These are phyloP conservation scores for Polygonum maritimum DNA, from an alignment of 148 eudicot genomes.

Conservation along the genomic window DNA sequence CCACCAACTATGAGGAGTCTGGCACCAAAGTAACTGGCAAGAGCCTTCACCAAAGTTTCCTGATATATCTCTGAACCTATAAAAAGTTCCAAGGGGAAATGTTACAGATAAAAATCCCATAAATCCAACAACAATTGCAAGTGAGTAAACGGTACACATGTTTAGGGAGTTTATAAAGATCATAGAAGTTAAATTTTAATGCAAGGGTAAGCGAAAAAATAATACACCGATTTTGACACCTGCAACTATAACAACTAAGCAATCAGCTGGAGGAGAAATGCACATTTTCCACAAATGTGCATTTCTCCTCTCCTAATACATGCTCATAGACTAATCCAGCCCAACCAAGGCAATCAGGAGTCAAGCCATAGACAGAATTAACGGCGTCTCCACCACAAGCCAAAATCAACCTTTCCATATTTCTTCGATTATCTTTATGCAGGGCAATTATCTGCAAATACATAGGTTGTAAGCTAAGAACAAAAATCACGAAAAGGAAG, in stretches of 20 bases:
- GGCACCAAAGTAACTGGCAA: constrained; percentile 72
- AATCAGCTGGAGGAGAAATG: too few species aligned
- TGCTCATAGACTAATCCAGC: constrained; percentile 95
- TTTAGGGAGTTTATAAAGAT: too few species aligned
- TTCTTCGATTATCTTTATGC: constrained; percentile 87
- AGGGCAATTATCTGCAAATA: constrained; percentile 67
- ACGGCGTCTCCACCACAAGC: constrained; percentile 99
- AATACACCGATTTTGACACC: too few species aligned
- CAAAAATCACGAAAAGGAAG: neutral
- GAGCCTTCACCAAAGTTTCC: constrained; percentile 72
- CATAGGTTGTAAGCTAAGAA: constrained; percentile 6
- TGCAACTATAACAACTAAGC: too few species aligned
- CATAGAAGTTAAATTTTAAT: too few species aligned
- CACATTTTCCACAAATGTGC: constrained; percentile 93
- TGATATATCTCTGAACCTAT: constrained; percentile 96
- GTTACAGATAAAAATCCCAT: neutral
- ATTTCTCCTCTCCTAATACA: constrained; percentile 94
- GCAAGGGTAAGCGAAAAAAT: too few species aligned
- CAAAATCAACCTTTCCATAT: constrained; percentile 93
- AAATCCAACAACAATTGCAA: too few species aligned
- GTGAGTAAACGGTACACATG: too few species aligned
- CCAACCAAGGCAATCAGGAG: constrained; percentile 93
- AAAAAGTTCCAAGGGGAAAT: constrained; percentile 1
- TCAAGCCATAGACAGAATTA: constrained; percentile 85
- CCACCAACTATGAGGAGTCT: constrained; percentile 68